A percentile compares a stretch with the other conserved stretches of the same genome.
Conservation (phyloP, 108 stramenopile genomes). For the Heterococcus sp. region DNA sequence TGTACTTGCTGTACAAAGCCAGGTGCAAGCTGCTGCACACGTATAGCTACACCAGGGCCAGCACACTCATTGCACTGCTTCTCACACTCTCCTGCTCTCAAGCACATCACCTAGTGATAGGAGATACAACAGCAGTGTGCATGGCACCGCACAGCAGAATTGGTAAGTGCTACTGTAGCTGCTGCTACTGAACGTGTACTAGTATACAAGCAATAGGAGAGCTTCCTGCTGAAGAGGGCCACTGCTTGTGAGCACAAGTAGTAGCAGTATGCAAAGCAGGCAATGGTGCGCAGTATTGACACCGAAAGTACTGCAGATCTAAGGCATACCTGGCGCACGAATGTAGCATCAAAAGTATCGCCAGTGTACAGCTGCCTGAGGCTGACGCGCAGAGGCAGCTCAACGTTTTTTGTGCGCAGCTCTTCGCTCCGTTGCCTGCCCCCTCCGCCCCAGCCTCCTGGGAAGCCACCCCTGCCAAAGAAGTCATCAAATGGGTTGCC, state of each 20-base stretch:
- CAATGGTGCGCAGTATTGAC: too few relatives aligned
- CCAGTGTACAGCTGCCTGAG: constrained; percentile 86
- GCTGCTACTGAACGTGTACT: too few relatives aligned
- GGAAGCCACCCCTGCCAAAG: constrained; percentile 60
- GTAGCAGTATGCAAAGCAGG: too few relatives aligned
- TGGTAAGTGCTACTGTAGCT: too few relatives aligned
- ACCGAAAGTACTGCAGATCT: too few relatives aligned
- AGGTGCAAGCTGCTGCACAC: constrained; percentile 55
- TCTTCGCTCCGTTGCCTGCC: constrained; percentile 68
- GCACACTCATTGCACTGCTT: constrained; percentile 43
- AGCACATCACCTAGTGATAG: constrained; percentile 33
- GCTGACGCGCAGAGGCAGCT: constrained; percentile 73
- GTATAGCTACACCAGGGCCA: constrained; percentile 44
- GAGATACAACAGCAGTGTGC: too few relatives aligned
- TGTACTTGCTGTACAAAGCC: constrained; percentile 59
- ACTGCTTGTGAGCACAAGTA: too few relatives aligned
- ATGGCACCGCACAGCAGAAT: too few relatives aligned
- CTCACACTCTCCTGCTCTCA: constrained; percentile 37
- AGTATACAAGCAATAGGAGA: too few relatives aligned
- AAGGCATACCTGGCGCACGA: constrained; percentile 71
- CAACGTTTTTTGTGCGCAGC: constrained; percentile 79
- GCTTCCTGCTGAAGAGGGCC: too few relatives aligned
- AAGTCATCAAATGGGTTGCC: constrained; percentile 13
- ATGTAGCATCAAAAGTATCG: constrained; percentile 82
- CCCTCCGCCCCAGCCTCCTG: constrained; percentile 71